A percentile compares a stretch with the other conserved stretches of the same genome.
Conservation (phyloP, 176 grass and related monocot species). For the Musa itinerans region DNA sequence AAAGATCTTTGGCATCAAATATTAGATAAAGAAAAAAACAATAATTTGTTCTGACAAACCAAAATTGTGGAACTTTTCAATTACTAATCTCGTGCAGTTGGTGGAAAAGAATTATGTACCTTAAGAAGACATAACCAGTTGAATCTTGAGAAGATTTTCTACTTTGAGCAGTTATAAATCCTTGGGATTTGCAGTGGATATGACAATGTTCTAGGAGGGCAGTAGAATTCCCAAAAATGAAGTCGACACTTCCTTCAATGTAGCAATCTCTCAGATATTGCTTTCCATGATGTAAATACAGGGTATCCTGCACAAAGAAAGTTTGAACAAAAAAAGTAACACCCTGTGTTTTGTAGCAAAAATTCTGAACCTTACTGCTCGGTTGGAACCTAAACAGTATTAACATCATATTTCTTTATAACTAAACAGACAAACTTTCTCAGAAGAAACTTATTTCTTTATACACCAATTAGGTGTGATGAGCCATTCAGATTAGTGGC, state of each 20-base stretch:
- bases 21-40: background rate
- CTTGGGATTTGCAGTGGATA: conserved; percentile 79
- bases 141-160: conserved; percentile 83
- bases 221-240: conserved; percentile 93
- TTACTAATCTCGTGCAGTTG: background rate
- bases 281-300: conserved; percentile 93
- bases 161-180: conserved; percentile 95
- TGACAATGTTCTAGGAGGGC: conserved; percentile 91
- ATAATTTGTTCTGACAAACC: background rate
- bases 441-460: too few relatives aligned
- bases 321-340: background rate
- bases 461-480: too few relatives aligned
- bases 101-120: conserved; percentile 32
- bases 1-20: background rate
- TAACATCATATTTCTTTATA: too few relatives aligned
- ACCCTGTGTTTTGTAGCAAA: background rate
- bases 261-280: conserved; percentile 95
- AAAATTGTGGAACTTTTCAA: background rate
- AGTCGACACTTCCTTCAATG: conserved; percentile 89
- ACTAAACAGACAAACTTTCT: too few relatives aligned
- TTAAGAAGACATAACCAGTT: conserved; percentile 92
- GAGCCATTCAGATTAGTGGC: too few relatives aligned
- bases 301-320: conserved; percentile 51
- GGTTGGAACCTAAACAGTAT: too few relatives aligned
- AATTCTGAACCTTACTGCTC: background rate